phyloP scores from a whole-genome alignment of 306 rosid genomes.

The Canavalia ensiformis region DNA sequence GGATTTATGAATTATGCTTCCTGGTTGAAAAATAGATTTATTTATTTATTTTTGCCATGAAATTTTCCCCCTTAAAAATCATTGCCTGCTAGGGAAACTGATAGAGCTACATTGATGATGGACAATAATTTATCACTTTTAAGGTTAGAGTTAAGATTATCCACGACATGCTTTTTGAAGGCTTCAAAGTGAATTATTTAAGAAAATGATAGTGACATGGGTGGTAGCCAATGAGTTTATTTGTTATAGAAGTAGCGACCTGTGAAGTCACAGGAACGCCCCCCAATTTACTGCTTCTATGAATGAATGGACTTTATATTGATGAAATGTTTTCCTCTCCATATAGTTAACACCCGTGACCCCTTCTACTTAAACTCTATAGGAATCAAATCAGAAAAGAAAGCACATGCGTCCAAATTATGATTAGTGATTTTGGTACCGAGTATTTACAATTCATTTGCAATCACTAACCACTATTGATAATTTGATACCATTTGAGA shows the following conservation, averaged over 20 bases:
- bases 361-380: slow-evolving; percentile 7
- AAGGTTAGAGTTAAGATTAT: slow-evolving; percentile 33
- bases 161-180: slow-evolving; percentile 16
- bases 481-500: slow-evolving; percentile 22
- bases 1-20: slow-evolving; percentile 34
- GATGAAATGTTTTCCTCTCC: slow-evolving; percentile 22
- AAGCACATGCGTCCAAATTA: slow-evolving; percentile 45
- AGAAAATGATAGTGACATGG: slow-evolving; percentile 42
- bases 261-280: slow-evolving; percentile 42
- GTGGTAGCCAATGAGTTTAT: slow-evolving; percentile 35
- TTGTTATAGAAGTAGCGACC: slow-evolving; percentile 37
- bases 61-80: slow-evolving; percentile 4
- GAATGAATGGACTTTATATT: slow-evolving; percentile 4
- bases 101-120: slow-evolving; percentile 26
- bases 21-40: background rate
- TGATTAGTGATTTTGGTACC: slow-evolving; percentile 26
- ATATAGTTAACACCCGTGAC: slow-evolving; percentile 50
- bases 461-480: background rate
- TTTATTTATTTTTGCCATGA: background rate
- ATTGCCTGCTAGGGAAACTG: slow-evolving; percentile 5
- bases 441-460: slow-evolving; percentile 28
- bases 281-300: slow-evolving; percentile 25
- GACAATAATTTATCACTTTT: slow-evolving; percentile 12
- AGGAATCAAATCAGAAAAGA: slow-evolving; percentile 7
- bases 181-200: slow-evolving; percentile 25